Conservation (phyloP, 495 filamentous ascomycete species). For the Filosporella fistucella region DNA sequence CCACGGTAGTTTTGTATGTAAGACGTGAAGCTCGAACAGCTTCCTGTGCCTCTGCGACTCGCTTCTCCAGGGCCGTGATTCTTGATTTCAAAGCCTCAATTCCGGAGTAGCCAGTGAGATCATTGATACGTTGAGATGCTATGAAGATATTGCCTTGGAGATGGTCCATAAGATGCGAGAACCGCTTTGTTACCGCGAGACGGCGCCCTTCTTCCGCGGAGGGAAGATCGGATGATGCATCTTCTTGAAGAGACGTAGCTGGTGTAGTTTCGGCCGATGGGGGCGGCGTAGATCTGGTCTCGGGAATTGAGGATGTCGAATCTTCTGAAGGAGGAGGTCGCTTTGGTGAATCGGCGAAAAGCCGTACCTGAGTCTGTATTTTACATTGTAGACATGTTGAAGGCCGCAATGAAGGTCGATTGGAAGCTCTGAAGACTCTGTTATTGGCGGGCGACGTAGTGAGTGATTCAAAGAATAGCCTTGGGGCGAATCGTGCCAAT, state of each 20-base stretch:
- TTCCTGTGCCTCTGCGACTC: slow-evolving; percentile 56
- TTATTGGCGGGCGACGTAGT: slow-evolving; percentile 3
- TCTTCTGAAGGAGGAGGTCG: slow-evolving; percentile 7
- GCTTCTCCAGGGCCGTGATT: slow-evolving; percentile 66
- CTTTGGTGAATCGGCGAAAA: slow-evolving; percentile 21
- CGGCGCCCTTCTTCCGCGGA: slow-evolving; percentile 72
- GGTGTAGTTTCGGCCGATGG: not conserved
- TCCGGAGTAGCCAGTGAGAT: slow-evolving; percentile 87
- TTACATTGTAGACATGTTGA: slow-evolving; percentile 22
- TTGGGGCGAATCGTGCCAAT: slow-evolving; percentile 20
- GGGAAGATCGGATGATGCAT: slow-evolving; percentile 50
- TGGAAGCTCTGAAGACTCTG: slow-evolving; percentile 10
- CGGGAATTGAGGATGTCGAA: not conserved
- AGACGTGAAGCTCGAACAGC: slow-evolving; percentile 67
- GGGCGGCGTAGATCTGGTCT: not conserved
- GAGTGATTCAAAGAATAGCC: slow-evolving; percentile 22
- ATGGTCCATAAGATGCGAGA: slow-evolving; percentile 80
- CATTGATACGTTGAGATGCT: slow-evolving; percentile 84
- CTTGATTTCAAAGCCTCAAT: slow-evolving; percentile 81
- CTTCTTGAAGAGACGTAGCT: slow-evolving; percentile 4
- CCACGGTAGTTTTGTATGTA: slow-evolving; percentile 71
- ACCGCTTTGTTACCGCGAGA: slow-evolving; percentile 66
- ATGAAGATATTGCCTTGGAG: slow-evolving; percentile 78
- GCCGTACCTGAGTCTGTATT: slow-evolving; percentile 20
- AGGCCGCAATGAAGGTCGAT: slow-evolving; percentile 7